A percentile compares a stretch with the other conserved stretches of the same genome.
Conservation (phyloP, 176 grass and related monocot genomes). For the Cocos nucifera region DNA sequence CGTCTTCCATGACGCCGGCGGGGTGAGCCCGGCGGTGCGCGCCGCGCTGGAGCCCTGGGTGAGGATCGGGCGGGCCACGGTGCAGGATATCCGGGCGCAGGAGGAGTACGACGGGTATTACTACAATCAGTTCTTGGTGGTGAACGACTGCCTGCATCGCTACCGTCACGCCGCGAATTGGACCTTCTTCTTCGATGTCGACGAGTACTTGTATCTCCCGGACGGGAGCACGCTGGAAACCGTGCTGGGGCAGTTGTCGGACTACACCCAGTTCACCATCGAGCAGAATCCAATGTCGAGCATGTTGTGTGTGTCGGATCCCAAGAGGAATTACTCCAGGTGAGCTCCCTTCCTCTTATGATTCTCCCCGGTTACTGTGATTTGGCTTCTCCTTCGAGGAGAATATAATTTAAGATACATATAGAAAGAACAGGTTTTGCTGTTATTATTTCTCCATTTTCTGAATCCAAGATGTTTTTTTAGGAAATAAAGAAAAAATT, state of each 20-base stretch:
- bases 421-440: no score
- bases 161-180: conserved; percentile 70
- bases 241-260: conserved; percentile 44
- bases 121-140: conserved; percentile 89
- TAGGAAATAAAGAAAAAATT: no score
- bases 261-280: conserved; percentile 77
- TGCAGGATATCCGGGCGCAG: conserved; percentile 73
- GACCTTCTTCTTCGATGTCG: conserved; percentile 98
- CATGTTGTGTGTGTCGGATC: conserved; percentile 68
- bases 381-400: no score
- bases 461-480: no score
- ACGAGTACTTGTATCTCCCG: conserved; percentile 76
- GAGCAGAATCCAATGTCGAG: conserved; percentile 87
- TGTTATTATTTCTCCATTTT: no score
- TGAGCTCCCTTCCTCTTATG: conserved; percentile 1
- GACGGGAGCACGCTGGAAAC: conserved; percentile 31
- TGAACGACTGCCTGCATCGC: conserved; percentile 80
- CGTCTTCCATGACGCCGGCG: conserved; percentile 80
- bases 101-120: conserved; percentile 80
- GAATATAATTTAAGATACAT: no score
- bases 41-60: conserved; percentile 74
- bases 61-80: conserved; percentile 46
- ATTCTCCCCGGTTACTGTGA: neutral
- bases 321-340: conserved; percentile 38
- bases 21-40: conserved; percentile 40